Evolutionary conservation across 371 early-diverging fungal species (phyloP), one percentile per base, ranked within the genome.

Genomic region (Globomyces sp.): DNA sequence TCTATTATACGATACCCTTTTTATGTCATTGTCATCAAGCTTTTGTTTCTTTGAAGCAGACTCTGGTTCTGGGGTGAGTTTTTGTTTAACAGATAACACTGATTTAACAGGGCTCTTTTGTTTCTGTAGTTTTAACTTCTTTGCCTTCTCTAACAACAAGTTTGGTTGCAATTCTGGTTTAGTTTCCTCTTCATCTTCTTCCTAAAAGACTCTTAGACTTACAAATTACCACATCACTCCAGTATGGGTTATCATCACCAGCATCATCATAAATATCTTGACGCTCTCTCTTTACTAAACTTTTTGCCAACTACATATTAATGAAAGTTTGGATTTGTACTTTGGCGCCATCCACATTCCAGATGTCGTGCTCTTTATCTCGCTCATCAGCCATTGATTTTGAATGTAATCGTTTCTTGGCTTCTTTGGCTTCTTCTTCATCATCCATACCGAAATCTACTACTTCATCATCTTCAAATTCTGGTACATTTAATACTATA

Each of bases 401-500:
- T 24, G 77, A 76, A 50, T 63, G 74, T 53, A 73, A 68, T 5
- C 78, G 57, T 42, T 65, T 62, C 51, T 71, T 62, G 1, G 81
- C 79, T 52, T 81, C 79, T 58, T 71, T 71, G 5, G 71, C 70
- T 42, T 77, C 80, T 46, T 81, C 80, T 61, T 74, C 73, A 61
- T 82, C 74, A 24, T 75, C 79, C 50, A 82, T 71, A 8, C 80
- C 83, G 34, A 80, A 71, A 34, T 69, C 72, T 34, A 74, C 55
- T 39, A 78, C 73, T 71, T 96, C 96, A 71, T 96, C 96, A 72
- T 91, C 92, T 37, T 82, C 84, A 74, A 90, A 89, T 44, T 81
- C 87, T 58, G 87, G 24, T 24, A 24, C 24, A 24, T 24, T 24
- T 24, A 24, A 24, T 24, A 24, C 24, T 24, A 24, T 24, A 24